Evolutionary conservation across 148 eudicot species (phyloP).

Genomic region (Cornus florida): DNA sequence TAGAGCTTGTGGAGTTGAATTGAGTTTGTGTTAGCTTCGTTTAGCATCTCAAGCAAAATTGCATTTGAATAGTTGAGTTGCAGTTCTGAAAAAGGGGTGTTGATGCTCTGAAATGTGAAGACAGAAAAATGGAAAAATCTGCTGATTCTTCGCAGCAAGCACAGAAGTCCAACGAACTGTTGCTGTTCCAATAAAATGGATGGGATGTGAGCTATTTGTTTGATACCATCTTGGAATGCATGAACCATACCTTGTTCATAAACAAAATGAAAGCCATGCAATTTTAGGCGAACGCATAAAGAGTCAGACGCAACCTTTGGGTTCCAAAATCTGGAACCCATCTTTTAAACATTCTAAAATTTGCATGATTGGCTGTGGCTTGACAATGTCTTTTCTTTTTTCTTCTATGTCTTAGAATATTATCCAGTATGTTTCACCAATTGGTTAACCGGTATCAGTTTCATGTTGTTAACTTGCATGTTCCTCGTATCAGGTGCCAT

Average conservation of each 20-base stretch:
- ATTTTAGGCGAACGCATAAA: background rate
- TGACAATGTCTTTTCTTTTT: background rate
- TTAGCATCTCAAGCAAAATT: background rate
- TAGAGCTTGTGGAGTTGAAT: too few species aligned
- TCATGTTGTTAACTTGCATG: background rate
- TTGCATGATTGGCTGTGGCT: background rate
- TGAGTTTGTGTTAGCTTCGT: too few species aligned
- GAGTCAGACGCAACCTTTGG: background rate
- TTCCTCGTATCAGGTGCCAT: constrained; percentile 16
- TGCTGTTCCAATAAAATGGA: too few species aligned
- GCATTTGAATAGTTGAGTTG: background rate
- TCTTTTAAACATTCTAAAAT: too few species aligned
- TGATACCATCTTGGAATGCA: too few species aligned
- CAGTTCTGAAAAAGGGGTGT: background rate
- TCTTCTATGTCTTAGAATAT: background rate
- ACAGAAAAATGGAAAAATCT: background rate
- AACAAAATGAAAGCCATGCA: background rate
- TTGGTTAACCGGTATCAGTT: background rate
- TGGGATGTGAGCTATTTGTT: too few species aligned
- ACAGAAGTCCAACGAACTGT: background rate
- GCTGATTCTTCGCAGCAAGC: background rate
- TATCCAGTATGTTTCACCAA: background rate
- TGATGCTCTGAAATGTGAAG: background rate
- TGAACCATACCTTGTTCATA: background rate
- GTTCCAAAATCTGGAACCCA: background rate